Conservation (phyloP, 2,329 filamentous ascomycete genomes). For the Colletotrichum agaves region DNA sequence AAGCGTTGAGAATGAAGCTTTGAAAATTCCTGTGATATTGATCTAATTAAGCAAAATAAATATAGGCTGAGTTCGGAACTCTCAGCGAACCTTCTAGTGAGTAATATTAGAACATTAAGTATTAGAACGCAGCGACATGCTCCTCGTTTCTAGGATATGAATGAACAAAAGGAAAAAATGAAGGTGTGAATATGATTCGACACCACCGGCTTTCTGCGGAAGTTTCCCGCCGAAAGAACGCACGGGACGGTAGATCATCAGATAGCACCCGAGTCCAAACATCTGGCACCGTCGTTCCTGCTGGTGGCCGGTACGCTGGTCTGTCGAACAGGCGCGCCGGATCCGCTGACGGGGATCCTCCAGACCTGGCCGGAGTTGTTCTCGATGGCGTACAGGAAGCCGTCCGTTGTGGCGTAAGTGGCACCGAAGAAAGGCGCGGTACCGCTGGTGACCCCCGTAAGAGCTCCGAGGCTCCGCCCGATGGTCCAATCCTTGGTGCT, state of each 20-base stretch:
- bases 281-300: constrained; percentile 34
- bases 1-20: too few species aligned
- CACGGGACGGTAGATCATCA: not conserved
- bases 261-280: constrained; percentile 18
- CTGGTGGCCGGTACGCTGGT: not conserved
- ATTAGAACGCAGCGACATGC: too few species aligned
- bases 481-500: constrained; percentile 19
- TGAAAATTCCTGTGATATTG: too few species aligned
- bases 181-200: too few species aligned
- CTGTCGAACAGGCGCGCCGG: not conserved
- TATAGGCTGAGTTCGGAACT: too few species aligned
- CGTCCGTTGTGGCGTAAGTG: constrained; percentile 37
- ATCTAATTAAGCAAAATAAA: too few species aligned
- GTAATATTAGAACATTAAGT: too few species aligned
- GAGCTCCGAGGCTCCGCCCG: constrained; percentile 29
- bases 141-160: too few species aligned
- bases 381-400: constrained; percentile 39
- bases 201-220: too few species aligned
- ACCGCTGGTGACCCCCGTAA: constrained; percentile 15
- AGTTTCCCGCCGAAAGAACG: too few species aligned
- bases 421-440: constrained; percentile 35
- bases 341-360: constrained; percentile 36
- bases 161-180: too few species aligned
- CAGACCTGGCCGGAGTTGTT: constrained; percentile 40
- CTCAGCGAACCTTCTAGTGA: too few species aligned